Evolutionary conservation across 495 filamentous ascomycete species (phyloP), one percentile per base, ranked within the genome.

Genomic region (Neurospora tetraspora): DNA sequence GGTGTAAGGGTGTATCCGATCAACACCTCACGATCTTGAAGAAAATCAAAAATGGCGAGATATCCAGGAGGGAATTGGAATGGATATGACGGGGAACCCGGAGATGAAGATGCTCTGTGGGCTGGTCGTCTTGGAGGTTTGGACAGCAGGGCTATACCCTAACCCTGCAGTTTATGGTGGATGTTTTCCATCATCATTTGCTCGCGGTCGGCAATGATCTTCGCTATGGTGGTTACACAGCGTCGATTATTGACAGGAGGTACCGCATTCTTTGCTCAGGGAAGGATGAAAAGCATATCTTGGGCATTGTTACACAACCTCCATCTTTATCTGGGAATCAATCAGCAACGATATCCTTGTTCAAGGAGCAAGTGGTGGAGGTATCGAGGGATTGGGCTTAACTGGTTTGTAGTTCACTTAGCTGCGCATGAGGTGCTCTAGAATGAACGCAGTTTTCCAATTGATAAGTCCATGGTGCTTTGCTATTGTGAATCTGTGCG

Each of bases 1-100:
- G 74, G 10, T 83, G 82, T 37, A 39, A 18, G 7, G 72, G 74
- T 1, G 40, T 81, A 39, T 45, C 76, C 2, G 75, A 80, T 20
- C 69, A 73, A 2, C 77, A 78, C 3, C 37, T 79, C 9, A 5
- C 53, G 2, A 61, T 61, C 14, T 18, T 16, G 27, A 31, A 61
- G 3, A 61, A 61, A 14, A 1, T n/a, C 1, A 23, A 27, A 27
- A 23, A 53, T 20, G 18, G n/a, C 5, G 53, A 16, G 53, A 34
- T 14, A 61, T 53, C 16, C 23, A 23, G 9, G 2, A 4, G 4
- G 9, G 4, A 47, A 8, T 20, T 20, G 7, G 43, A 18, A n/a
- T n/a, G 40, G 39, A 34, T 5, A 34, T 34, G 31, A 34, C 31
- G 31, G 31, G 31, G 4, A 34, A 34, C 31, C 31, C 4, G 31